A percentile compares a stretch with the other conserved stretches of the same genome.
These are phyloP conservation scores for Alternaria gaisen DNA, from an alignment of 2,329 filamentous ascomycete species.

Conservation along the genomic window DNA sequence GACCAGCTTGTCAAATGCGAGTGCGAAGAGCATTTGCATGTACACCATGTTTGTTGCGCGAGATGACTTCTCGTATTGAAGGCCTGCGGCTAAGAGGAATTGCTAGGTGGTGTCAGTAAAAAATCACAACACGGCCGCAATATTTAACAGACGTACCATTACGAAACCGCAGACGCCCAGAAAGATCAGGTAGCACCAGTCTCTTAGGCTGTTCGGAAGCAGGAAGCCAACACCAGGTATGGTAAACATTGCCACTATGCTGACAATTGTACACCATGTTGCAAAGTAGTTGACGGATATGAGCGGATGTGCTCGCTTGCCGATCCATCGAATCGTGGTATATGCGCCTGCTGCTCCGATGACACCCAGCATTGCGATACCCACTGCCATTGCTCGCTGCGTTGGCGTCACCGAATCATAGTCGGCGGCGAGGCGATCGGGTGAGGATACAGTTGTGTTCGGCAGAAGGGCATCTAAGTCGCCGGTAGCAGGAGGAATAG, in stretches of 20 bases:
- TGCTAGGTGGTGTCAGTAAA: conserved; percentile 58
- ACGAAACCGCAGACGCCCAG: conserved; percentile 79
- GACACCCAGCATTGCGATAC: conserved; percentile 78
- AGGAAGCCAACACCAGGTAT: conserved; percentile 66
- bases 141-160: conserved; percentile 59
- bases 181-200: conserved; percentile 74
- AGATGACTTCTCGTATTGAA: conserved; percentile 73
- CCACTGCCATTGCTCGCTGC: conserved; percentile 75
- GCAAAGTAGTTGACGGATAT: conserved; percentile 88
- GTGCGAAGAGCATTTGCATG: conserved; percentile 74
- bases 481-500: conserved; percentile 45
- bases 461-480: conserved; percentile 39
- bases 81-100: conserved; percentile 80
- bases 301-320: conserved; percentile 80
- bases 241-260: conserved; percentile 65
- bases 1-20: conserved; percentile 70
- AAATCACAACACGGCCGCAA: not conserved
- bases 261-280: conserved; percentile 73
- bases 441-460: conserved; percentile 34
- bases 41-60: conserved; percentile 74
- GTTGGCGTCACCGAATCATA: conserved; percentile 63
- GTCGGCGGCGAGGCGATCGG: conserved; percentile 42
- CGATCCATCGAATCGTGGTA: conserved; percentile 80
- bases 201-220: conserved; percentile 60
- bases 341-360: conserved; percentile 78